Base-by-base conservation (phyloP, 768 basidiomycete genomes). In the Rhizopogon salebrosus region DNA sequence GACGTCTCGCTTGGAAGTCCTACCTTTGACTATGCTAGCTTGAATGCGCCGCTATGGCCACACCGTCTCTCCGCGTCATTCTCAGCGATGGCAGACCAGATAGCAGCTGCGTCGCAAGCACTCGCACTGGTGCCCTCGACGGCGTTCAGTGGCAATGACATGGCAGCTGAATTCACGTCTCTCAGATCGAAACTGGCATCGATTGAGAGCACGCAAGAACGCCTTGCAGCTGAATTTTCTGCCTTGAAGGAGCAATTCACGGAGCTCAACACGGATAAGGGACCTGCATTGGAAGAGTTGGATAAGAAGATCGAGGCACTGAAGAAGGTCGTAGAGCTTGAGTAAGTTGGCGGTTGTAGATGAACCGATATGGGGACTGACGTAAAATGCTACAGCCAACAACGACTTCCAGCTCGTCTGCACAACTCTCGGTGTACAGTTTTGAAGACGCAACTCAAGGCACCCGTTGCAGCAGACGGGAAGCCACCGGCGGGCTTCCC, bases 81-180 rank as follows among this genome's bases (percentile, higher is more conserved):
- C 42, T 62, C 66, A 11, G 63, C 69, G 23, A 72, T 75, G 59
- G 72, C 74, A 3, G 65, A 68, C 24, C 72, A 75, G 60, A 73
- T 75, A 49, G 61, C 63, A n/a, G 66, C 67, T 1, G 70, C 74
- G n/a, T 71, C 71, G 11, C 70, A 70, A 36, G 71, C 70, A 13
- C 65, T 75, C 36, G 64, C 70, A 7, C 58, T 61, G 23, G 60
- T 64, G 11, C 67, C 64, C 8, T 40, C 62, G 34, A 54, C 63
- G 4, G 56, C 62, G 7, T 62, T 54, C 42, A 63, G 53, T 37
- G 55, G 56, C 52, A 48, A 49, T 6, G 62, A 61, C 23, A 11
- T 45, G 40, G 6, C 48, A 13, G 37, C 48, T 0, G 54, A 60
- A 31, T 36, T 70, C 35, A 55, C 50, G 3, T 46, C 41, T 11